Conservation (phyloP, 2,329 filamentous ascomycete genomes). For the Graphilbum sp. region DNA sequence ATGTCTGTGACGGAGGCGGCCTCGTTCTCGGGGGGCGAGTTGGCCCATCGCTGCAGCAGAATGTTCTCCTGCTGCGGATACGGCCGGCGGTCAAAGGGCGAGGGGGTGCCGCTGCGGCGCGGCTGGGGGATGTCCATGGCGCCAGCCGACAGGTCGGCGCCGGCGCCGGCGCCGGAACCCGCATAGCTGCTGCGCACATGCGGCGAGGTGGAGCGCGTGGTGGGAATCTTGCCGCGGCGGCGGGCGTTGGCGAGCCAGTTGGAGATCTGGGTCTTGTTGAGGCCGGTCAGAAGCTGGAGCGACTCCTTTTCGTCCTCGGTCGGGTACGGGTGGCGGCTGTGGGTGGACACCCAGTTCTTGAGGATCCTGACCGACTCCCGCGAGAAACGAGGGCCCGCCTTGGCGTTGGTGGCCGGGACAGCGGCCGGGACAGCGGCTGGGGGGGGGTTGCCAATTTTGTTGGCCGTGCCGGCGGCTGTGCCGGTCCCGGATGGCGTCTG, state of each 20-base stretch:
- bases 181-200: constrained; percentile 42
- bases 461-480: too few species aligned
- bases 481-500: too few species aligned
- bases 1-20: constrained; percentile 42
- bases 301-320: constrained; percentile 74
- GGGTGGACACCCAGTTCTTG: constrained; percentile 70
- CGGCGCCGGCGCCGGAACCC: constrained; percentile 13
- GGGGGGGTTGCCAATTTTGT: too few species aligned
- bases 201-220: constrained; percentile 52
- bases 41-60: constrained; percentile 40
- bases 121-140: constrained; percentile 60
- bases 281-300: constrained; percentile 60
- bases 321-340: constrained; percentile 72
- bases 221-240: constrained; percentile 60
- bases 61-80: constrained; percentile 28
- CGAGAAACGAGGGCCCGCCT: constrained; percentile 62
- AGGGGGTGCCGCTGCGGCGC: constrained; percentile 31
- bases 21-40: constrained; percentile 44
- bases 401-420: constrained; percentile 23
- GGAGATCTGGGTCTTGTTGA: constrained; percentile 70
- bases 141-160: constrained; percentile 14
- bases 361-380: constrained; percentile 63
- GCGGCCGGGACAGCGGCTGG: too few species aligned
- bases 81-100: constrained; percentile 12
- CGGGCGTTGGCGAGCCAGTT: constrained; percentile 90